phyloP scores from a whole-genome alignment of 164 flowering plant genomes.

The Stephania yunnanensis region DNA sequence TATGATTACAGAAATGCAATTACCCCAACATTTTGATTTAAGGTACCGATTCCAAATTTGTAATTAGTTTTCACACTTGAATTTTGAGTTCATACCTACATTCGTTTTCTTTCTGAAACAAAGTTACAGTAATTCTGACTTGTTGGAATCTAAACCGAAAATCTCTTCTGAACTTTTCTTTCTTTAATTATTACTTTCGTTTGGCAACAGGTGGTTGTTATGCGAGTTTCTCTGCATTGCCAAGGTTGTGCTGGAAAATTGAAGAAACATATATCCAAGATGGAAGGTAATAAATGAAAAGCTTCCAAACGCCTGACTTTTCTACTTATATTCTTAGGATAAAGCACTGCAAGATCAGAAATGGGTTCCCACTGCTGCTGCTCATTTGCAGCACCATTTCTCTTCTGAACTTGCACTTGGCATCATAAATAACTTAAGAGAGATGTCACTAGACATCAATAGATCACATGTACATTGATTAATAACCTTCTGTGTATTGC shows the following conservation, averaged over 20 bases:
- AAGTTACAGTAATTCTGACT: too few species aligned
- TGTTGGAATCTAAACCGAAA: not conserved
- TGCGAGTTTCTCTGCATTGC: constrained; percentile 87
- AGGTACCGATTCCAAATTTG: too few species aligned
- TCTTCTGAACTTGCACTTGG: not conserved
- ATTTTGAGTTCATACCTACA: too few species aligned
- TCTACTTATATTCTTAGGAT: not conserved
- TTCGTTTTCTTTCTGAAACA: too few species aligned
- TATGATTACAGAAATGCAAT: not conserved
- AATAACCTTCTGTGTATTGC: not conserved
- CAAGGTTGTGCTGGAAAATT: constrained; percentile 93
- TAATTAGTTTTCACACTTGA: too few species aligned
- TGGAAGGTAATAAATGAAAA: constrained; percentile 60
- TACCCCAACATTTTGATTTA: not conserved
- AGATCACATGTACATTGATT: not conserved
- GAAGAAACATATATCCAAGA: constrained; percentile 78
- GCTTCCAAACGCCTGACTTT: not conserved
- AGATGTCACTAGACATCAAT: not conserved
- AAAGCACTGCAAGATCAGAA: not conserved
- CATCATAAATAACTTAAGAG: not conserved
- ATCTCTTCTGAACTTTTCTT: not conserved
- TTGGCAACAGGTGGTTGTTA: constrained; percentile 60
- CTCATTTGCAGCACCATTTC: not conserved
- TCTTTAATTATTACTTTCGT: not conserved
- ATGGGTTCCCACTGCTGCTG: not conserved